Conservation (phyloP, 2,329 filamentous ascomycete species). For the Nectriaceae sp. region DNA sequence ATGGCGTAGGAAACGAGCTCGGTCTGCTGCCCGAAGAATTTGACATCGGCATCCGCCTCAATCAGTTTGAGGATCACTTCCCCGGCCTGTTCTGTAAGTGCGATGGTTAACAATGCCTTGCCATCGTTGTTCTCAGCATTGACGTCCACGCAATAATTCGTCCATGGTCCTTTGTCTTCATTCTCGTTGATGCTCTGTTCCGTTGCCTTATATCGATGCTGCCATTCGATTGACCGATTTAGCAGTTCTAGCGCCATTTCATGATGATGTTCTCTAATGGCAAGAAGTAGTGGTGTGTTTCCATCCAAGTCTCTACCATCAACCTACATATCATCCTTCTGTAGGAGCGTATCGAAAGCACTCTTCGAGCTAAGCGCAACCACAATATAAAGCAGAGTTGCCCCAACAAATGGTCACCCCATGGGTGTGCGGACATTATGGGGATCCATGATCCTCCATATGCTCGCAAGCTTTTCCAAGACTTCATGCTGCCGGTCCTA, state of each 20-base stretch:
- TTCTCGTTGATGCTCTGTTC: background rate
- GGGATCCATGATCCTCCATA: background rate
- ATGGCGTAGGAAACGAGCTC: background rate
- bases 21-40: background rate
- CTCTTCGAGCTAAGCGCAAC: background rate
- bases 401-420: slow-evolving; percentile 1
- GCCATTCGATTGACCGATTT: background rate
- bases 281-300: background rate
- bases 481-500: background rate
- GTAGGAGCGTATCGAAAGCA: background rate
- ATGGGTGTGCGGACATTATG: background rate
- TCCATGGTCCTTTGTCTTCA: background rate
- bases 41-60: slow-evolving; percentile 1
- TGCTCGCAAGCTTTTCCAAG: background rate
- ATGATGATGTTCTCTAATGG: slow-evolving; percentile 2
- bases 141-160: background rate
- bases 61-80: background rate
- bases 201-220: background rate
- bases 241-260: background rate
- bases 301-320: background rate
- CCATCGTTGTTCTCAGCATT: slow-evolving; percentile 1
- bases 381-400: background rate
- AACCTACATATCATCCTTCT: background rate
- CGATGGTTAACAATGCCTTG: background rate
- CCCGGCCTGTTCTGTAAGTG: background rate